phyloP scores from a whole-genome alignment of 331 rosid species.

The Pyrus hybrid region DNA sequence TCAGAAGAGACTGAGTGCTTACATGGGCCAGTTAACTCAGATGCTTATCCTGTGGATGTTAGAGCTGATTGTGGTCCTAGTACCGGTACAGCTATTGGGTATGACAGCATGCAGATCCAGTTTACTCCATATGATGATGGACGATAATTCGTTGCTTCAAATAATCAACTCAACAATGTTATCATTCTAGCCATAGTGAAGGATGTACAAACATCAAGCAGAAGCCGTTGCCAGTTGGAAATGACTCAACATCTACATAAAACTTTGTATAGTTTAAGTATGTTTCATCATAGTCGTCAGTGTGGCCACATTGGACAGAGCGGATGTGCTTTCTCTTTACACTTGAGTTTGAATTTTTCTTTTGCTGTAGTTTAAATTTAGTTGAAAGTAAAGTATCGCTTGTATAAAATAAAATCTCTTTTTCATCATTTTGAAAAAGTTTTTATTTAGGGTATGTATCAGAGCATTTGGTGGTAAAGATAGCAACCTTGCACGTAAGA shows the following conservation, averaged over 20 bases:
- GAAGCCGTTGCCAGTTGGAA: no score
- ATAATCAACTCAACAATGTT: neutral
- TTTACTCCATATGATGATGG: neutral
- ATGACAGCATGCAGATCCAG: neutral
- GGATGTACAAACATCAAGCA: no score
- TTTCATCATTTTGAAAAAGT: no score
- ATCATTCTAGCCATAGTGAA: neutral
- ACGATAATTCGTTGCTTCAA: neutral
- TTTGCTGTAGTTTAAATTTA: no score
- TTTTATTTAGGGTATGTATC: neutral
- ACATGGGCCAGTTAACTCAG: neutral
- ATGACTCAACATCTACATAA: no score
- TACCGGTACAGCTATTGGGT: neutral
- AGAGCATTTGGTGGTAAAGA: neutral
- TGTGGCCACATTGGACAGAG: no score
- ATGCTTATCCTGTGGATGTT: neutral
- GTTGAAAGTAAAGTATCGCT: no score
- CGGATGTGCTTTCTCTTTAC: fast-evolving
- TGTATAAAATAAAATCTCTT: no score
- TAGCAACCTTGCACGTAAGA: neutral
- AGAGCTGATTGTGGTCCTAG: neutral
- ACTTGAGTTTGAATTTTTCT: no score
- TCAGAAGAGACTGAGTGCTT: neutral
- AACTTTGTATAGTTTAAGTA: no score
- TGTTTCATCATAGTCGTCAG: no score